Conservation (phyloP, 805 yeast species). For the Kuraishia piskuri region DNA sequence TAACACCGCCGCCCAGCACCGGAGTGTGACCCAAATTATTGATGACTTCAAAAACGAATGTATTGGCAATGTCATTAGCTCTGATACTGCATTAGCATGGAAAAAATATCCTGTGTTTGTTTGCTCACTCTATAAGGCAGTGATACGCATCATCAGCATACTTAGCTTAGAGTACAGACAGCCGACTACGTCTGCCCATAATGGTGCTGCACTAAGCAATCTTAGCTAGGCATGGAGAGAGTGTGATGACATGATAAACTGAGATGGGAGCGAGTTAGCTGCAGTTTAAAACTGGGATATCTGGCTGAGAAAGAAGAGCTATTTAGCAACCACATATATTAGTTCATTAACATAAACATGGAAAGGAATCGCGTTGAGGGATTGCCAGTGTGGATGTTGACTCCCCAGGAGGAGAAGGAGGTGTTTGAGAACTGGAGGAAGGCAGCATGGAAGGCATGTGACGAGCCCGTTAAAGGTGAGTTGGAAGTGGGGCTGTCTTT, state of each 20-base stretch:
- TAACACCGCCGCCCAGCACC: too few species aligned
- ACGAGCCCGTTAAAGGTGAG: slow-evolving; percentile 53
- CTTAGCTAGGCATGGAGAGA: neutral
- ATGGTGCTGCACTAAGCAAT: neutral
- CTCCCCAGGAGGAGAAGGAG: slow-evolving; percentile 70
- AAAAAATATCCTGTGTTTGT: too few species aligned
- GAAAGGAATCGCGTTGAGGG: slow-evolving; percentile 22
- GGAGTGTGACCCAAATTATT: too few species aligned
- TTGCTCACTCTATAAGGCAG: too few species aligned
- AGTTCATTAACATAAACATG: slow-evolving; percentile 6
- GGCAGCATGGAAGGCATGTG: slow-evolving; percentile 58
- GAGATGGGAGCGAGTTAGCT: neutral
- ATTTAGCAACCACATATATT: neutral
- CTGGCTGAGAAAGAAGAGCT: neutral
- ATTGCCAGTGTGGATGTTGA: slow-evolving; percentile 67
- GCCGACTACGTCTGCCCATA: too few species aligned
- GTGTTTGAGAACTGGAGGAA: slow-evolving; percentile 65
- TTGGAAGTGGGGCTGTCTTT: neutral
- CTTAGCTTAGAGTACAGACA: too few species aligned
- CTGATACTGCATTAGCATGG: too few species aligned
- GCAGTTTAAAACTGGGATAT: neutral
- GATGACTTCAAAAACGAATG: too few species aligned
- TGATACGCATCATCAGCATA: too few species aligned
- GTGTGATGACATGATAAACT: neutral
- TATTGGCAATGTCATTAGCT: too few species aligned